These are phyloP conservation scores for Colletotrichum australisinense DNA, from an alignment of 2,329 filamentous ascomycete genomes.

Conservation along the genomic window DNA sequence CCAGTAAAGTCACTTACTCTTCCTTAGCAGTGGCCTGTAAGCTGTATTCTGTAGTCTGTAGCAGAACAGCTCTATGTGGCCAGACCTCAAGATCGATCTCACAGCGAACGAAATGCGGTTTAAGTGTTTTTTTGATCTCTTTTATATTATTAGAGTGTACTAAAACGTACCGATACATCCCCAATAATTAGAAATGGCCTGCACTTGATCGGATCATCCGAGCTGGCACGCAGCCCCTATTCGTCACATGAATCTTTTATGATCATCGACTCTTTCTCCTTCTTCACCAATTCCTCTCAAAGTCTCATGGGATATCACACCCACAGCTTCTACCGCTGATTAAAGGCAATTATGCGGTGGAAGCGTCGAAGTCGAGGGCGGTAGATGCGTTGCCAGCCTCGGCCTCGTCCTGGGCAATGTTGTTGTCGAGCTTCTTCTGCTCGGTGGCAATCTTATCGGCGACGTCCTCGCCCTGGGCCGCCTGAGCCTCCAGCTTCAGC, in stretches of 20 bases:
- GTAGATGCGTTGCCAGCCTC: conserved; percentile 60
- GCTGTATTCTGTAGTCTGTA: background rate
- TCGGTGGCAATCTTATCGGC: conserved; percentile 57
- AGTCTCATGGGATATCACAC: background rate
- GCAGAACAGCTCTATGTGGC: background rate
- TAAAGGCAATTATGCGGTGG: conserved; percentile 19
- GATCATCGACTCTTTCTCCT: background rate
- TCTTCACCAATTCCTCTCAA: background rate
- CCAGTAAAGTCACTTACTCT: too few relatives aligned
- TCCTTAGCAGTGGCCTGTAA: too few relatives aligned
- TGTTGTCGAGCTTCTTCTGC: conserved; percentile 64
- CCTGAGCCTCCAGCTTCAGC: conserved; percentile 60
- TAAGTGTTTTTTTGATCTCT: conserved; percentile 7
- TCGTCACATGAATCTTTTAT: conserved; percentile 20
- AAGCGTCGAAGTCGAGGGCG: conserved; percentile 35
- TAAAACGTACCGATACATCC: conserved; percentile 8
- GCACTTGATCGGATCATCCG: conserved; percentile 35
- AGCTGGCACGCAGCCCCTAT: conserved; percentile 29
- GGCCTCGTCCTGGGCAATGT: conserved; percentile 59
- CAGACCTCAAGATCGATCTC: too few relatives aligned
- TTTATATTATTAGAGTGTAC: conserved; percentile 22
- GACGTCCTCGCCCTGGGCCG: conserved; percentile 62
- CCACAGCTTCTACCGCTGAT: background rate
- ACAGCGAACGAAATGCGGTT: background rate
- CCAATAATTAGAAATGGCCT: conserved; percentile 32